Percentiles rank a stretch among this genome's conserved stretches.
Evolutionary conservation across 2,329 filamentous ascomycete genomes (phyloP).

Genomic region (Dactylella cylindrospora): DNA sequence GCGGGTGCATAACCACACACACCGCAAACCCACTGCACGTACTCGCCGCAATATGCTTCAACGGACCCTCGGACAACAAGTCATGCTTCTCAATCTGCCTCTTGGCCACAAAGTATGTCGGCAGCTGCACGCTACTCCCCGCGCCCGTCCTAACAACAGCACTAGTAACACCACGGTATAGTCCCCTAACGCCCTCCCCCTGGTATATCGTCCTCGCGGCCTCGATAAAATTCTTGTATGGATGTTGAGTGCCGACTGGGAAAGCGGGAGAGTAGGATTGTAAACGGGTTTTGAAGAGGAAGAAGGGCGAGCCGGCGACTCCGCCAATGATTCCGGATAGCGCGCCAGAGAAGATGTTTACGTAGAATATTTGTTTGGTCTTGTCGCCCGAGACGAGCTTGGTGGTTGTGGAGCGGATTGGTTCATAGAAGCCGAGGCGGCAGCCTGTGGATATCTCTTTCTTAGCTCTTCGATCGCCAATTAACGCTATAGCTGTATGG

Average conservation of each 20-base stretch:
- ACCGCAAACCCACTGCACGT: constrained; percentile 92
- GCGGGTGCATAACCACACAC: constrained; percentile 96
- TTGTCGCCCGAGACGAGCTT: constrained; percentile 69
- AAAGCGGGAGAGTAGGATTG: constrained; percentile 91
- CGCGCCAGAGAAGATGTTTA: constrained; percentile 94
- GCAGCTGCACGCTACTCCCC: constrained; percentile 91
- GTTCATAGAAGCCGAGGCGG: constrained; percentile 95
- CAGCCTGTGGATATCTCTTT: constrained; percentile 59
- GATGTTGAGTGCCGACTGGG: constrained; percentile 94
- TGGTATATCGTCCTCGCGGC: constrained; percentile 77
- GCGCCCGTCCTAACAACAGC: constrained; percentile 97
- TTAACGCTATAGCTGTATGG: neutral
- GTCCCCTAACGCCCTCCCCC: constrained; percentile 72
- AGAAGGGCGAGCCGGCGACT: constrained; percentile 91
- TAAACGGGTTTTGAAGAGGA: constrained; percentile 93
- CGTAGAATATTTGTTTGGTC: constrained; percentile 75
- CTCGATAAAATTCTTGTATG: constrained; percentile 81
- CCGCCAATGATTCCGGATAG: constrained; percentile 86
- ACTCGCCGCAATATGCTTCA: constrained; percentile 84
- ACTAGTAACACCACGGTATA: constrained; percentile 87
- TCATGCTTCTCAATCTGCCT: constrained; percentile 76
- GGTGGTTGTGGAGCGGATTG: constrained; percentile 73
- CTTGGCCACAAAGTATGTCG: constrained; percentile 98
- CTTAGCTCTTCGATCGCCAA: neutral
- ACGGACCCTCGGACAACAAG: constrained; percentile 86